A percentile compares a stretch with the other conserved stretches of the same genome.
These are phyloP conservation scores for Sherardia arvensis DNA, from an alignment of 257 asterid species.

Conservation along the genomic window DNA sequence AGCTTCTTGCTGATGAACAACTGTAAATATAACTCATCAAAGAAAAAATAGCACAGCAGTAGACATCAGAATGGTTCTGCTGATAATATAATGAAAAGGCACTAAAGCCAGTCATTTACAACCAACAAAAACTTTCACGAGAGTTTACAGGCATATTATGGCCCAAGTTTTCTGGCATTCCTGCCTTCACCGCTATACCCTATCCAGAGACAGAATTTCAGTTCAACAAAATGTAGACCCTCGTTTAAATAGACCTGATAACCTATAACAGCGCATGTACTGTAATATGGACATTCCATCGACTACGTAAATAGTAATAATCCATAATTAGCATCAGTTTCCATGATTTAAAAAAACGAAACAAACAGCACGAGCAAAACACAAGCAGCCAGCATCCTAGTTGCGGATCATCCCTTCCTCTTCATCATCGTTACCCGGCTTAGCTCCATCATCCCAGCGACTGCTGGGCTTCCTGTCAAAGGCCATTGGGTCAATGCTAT, in stretches of 20 bases:
- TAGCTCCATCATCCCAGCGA: slow-evolving; percentile 8
- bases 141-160: neutral
- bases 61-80: neutral
- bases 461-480: slow-evolving; percentile 4
- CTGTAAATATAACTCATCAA: neutral
- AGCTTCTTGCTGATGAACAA: neutral
- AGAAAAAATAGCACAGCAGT: neutral
- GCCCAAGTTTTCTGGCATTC: neutral
- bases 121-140: neutral
- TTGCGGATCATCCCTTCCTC: slow-evolving; percentile 28
- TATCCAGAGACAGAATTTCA: neutral
- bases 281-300: slow-evolving; percentile 1
- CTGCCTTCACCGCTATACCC: slow-evolving; percentile 1
- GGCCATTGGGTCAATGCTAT: slow-evolving; percentile 9
- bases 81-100: neutral
- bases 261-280: neutral
- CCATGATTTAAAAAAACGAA: neutral
- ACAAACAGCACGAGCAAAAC: neutral
- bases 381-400: slow-evolving; percentile 1
- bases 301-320: neutral
- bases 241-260: neutral
- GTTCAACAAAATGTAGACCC: slow-evolving; percentile 1
- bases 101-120: slow-evolving; percentile 4
- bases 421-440: slow-evolving; percentile 17
- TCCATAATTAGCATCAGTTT: neutral